Conservation (phyloP, 805 yeast species). For the Zygosaccharomyces bailii region DNA sequence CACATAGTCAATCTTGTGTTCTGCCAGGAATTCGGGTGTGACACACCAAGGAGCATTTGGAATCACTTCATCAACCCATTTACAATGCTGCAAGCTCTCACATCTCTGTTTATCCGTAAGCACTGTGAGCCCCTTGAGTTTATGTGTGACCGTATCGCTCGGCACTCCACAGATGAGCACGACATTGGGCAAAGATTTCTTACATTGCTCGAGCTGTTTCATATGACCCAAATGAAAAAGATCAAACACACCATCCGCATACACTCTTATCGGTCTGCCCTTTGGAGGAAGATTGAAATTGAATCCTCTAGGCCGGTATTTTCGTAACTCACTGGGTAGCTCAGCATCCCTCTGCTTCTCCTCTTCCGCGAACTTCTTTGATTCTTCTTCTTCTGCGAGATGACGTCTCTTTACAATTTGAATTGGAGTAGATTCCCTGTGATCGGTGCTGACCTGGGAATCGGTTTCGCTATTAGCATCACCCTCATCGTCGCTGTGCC, state of each 20-base stretch:
- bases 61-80: conserved; percentile 96
- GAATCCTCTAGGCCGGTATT: conserved; percentile 77
- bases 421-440: conserved; percentile 1
- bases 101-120: conserved; percentile 81
- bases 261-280: conserved; percentile 85
- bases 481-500: conserved; percentile 26
- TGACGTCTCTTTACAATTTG: conserved; percentile 21
- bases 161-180: conserved; percentile 89
- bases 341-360: conserved; percentile 62
- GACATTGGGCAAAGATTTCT: conserved; percentile 83
- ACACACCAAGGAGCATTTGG: conserved; percentile 96
- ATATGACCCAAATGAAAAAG: conserved; percentile 95
- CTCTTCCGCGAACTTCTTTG: conserved; percentile 35
- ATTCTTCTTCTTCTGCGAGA: conserved; percentile 17
- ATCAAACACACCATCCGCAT: conserved; percentile 98
- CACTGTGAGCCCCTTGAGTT: conserved; percentile 89
- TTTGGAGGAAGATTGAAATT: conserved; percentile 76
- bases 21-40: conserved; percentile 69
- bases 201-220: conserved; percentile 96
- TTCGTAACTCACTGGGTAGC: conserved; percentile 66
- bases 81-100: conserved; percentile 89
- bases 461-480: conserved; percentile 18
- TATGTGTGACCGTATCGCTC: conserved; percentile 85
- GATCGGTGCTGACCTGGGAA: conserved; percentile 10
- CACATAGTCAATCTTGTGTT: conserved; percentile 88